These are phyloP conservation scores for Hypoxylon perforatum DNA, from an alignment of 495 filamentous ascomycete species.

Conservation along the genomic window DNA sequence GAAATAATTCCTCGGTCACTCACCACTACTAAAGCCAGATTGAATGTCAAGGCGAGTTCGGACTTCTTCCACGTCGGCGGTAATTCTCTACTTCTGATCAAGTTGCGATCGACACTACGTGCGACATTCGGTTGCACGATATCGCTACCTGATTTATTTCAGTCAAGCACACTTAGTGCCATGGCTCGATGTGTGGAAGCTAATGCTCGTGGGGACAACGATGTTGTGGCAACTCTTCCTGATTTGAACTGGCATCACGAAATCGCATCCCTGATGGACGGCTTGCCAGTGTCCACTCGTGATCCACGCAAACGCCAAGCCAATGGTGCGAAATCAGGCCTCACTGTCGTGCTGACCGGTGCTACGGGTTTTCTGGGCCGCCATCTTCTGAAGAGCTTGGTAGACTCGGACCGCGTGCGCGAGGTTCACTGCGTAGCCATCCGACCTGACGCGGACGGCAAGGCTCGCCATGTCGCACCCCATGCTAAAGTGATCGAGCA, in stretches of 20 bases:
- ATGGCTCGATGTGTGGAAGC: slow-evolving; percentile 33
- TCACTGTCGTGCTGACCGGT: slow-evolving; percentile 44
- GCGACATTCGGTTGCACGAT: not conserved
- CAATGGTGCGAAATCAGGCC: not conserved
- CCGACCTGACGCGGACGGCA: slow-evolving; percentile 1
- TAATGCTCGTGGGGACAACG: not conserved
- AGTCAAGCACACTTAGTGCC: slow-evolving; percentile 36
- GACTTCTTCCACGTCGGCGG: slow-evolving; percentile 54
- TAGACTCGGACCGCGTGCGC: not conserved
- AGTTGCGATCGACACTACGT: slow-evolving; percentile 36
- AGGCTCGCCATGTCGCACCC: not conserved
- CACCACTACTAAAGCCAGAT: slow-evolving; percentile 13
- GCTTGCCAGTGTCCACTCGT: not conserved
- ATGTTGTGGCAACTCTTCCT: not conserved
- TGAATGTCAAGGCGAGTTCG: slow-evolving; percentile 37
- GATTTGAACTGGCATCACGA: slow-evolving; percentile 25
- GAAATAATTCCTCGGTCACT: slow-evolving; percentile 40
- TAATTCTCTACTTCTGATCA: slow-evolving; percentile 47
- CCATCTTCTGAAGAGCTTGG: slow-evolving; percentile 20
- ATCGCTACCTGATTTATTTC: slow-evolving; percentile 26
- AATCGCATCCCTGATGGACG: slow-evolving; percentile 1
- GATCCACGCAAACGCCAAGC: too few species aligned
- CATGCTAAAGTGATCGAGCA: not conserved
- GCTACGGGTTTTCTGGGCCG: slow-evolving; percentile 48
- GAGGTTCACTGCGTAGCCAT: slow-evolving; percentile 41